Evolutionary conservation across 2,329 filamentous ascomycete genomes (phyloP), one percentile per base, ranked within the genome.

Genomic region (Esteya vermicola): DNA sequence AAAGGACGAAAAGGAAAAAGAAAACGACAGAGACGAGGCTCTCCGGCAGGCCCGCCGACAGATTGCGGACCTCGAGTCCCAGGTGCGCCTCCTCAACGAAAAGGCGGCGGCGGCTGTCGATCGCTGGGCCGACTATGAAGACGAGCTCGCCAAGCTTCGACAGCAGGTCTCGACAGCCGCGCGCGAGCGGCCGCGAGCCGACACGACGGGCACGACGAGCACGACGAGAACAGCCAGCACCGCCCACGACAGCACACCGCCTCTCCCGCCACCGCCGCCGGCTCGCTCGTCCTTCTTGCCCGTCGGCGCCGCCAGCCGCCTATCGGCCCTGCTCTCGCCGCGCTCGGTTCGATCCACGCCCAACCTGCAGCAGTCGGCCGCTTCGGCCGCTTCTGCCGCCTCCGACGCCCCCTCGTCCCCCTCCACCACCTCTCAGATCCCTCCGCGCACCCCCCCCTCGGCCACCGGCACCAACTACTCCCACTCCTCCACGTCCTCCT

Each of bases 111-210:
- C 75, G 26, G 65, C 66, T 54, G 68, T 75, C 46, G 70, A 76
- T 57, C 71, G 69, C 54, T 78, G 72, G 70, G 80, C 82, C 52
- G 79, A 85, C 62, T 86, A 85, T 65, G 83, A 89, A 60, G 81
- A 85, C 57, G 80, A 86, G 55, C 68, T 86, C 31, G 65, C 73
- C 33, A 64, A 59, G 33, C 64, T 85, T 40, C 73, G 73, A 35
- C 36, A 44, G 32, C 47, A 50, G 28, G n/a, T n/a, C n/a, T n/a
- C n/a, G n/a, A n/a, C n/a, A n/a, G n/a, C n/a, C n/a, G n/a, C n/a
- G n/a, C n/a, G n/a, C n/a, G n/a, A n/a, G n/a, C n/a, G n/a, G n/a
- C n/a, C n/a, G 48, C 48, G 8, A 47, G 16, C 27, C 25, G n/a
- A 14, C 44, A 22, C 36, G 42, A 33, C 37, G 27, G 25, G 21